A percentile compares a stretch with the other conserved stretches of the same genome.
Evolutionary conservation across 1,139 yeast genomes (phyloP).

Genomic region (Geotrichum fermentans): DNA sequence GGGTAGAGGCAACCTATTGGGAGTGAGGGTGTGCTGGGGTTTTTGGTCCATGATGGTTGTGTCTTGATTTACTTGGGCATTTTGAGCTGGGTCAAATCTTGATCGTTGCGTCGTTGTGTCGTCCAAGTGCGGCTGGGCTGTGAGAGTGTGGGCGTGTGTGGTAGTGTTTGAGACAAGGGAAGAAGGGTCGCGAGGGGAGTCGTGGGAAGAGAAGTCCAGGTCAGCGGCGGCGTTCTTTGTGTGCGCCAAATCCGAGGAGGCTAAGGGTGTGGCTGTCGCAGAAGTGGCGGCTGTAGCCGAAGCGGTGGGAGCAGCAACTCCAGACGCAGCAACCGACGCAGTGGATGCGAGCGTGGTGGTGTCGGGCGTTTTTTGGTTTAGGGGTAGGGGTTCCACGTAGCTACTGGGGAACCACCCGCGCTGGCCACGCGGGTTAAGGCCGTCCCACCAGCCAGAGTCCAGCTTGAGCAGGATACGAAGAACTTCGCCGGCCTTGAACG

Average conservation of each 20-base stretch:
- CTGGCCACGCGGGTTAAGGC: conserved; percentile 28
- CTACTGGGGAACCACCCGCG: conserved; percentile 40
- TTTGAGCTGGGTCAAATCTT: no score
- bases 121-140: not conserved
- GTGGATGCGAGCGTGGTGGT: not conserved
- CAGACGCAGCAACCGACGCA: not conserved
- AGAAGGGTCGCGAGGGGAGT: not conserved
- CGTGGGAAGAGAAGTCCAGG: not conserved
- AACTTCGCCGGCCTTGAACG: conserved; percentile 59
- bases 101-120: not conserved
- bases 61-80: not conserved
- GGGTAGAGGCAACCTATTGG: not conserved
- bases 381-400: conserved; percentile 24
- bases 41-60: not conserved
- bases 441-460: conserved; percentile 41
- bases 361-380: not conserved
- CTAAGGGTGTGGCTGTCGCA: not conserved
- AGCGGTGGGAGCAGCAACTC: not conserved
- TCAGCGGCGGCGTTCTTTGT: not conserved
- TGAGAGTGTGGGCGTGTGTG: not conserved
- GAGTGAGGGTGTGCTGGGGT: not conserved
- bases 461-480: conserved; percentile 53
- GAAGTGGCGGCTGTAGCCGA: not conserved
- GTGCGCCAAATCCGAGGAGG: not conserved
- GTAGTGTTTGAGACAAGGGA: not conserved